Evolutionary conservation across 345 rosid genomes (phyloP).

Genomic region (Aegle marmelos): DNA sequence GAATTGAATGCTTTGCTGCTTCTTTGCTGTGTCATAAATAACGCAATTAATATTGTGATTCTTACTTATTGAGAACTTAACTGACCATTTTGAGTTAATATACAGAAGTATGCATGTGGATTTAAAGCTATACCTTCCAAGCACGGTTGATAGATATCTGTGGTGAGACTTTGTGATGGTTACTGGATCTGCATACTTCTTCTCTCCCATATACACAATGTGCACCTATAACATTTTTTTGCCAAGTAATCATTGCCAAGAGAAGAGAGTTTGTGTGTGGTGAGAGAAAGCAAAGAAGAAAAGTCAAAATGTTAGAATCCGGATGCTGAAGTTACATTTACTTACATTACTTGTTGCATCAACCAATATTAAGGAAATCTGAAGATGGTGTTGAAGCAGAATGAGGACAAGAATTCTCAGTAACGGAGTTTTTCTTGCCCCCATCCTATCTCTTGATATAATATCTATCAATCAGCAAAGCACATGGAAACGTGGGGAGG

Average conservation of each 20-base stretch:
- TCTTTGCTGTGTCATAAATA: slow-evolving; percentile 27
- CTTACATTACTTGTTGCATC: slow-evolving; percentile 14
- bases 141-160: slow-evolving; percentile 21
- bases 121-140: slow-evolving; percentile 28
- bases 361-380: slow-evolving; percentile 2
- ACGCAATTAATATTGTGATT: not conserved
- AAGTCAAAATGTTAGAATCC: not conserved
- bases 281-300: not conserved
- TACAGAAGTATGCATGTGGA: not conserved
- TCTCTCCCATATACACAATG: slow-evolving; percentile 41
- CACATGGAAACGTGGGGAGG: not conserved
- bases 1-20: slow-evolving; percentile 42
- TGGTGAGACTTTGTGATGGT: slow-evolving; percentile 25
- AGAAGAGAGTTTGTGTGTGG: no score
- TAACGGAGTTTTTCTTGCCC: not conserved
- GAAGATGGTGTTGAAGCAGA: slow-evolving; percentile 10
- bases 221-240: slow-evolving; percentile 23
- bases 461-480: not conserved
- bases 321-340: not conserved
- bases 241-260: not conserved
- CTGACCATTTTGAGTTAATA: no score
- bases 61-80: not conserved
- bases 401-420: not conserved
- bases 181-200: slow-evolving; percentile 25
- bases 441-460: not conserved